Evolutionary conservation across 2,329 filamentous ascomycete genomes (phyloP).

Genomic region (Neofusicoccum cordaticola): DNA sequence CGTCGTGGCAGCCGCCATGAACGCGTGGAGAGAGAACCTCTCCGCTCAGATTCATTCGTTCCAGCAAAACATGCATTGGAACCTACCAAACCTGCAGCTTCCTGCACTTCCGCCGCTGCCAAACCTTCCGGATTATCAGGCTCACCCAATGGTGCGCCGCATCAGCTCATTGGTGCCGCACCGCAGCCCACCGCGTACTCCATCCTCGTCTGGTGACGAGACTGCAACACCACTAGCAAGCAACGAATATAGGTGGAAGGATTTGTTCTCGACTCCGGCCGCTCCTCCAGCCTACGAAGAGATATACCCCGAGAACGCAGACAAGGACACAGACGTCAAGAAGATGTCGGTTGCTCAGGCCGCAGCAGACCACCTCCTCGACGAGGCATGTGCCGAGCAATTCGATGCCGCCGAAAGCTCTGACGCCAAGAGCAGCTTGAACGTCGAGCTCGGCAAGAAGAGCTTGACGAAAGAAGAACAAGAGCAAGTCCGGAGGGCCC

Average conservation of each 20-base stretch:
- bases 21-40: slow-evolving; percentile 60
- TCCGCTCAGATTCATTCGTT: slow-evolving; percentile 72
- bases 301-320: slow-evolving; percentile 59
- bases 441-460: slow-evolving; percentile 41
- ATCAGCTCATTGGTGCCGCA: slow-evolving; percentile 72
- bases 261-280: slow-evolving; percentile 29
- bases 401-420: slow-evolving; percentile 48
- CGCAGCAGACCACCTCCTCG: slow-evolving; percentile 57
- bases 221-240: slow-evolving; percentile 36
- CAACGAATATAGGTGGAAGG: slow-evolving; percentile 21
- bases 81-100: slow-evolving; percentile 58
- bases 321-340: slow-evolving; percentile 43
- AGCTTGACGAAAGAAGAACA: slow-evolving; percentile 46
- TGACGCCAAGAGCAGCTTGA: not conserved
- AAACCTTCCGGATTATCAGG: slow-evolving; percentile 69
- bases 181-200: slow-evolving; percentile 47
- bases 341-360: slow-evolving; percentile 58
- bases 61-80: slow-evolving; percentile 66
- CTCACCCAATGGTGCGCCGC: slow-evolving; percentile 65
- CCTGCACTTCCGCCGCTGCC: slow-evolving; percentile 43
- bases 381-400: slow-evolving; percentile 55
- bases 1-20: slow-evolving; percentile 52
- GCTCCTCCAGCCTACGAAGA: slow-evolving; percentile 74
- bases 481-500: slow-evolving; percentile 46
- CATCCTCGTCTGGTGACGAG: slow-evolving; percentile 10